Conservation (phyloP, 2,329 filamentous ascomycete species). For the Arthrobotrys sinensis region DNA sequence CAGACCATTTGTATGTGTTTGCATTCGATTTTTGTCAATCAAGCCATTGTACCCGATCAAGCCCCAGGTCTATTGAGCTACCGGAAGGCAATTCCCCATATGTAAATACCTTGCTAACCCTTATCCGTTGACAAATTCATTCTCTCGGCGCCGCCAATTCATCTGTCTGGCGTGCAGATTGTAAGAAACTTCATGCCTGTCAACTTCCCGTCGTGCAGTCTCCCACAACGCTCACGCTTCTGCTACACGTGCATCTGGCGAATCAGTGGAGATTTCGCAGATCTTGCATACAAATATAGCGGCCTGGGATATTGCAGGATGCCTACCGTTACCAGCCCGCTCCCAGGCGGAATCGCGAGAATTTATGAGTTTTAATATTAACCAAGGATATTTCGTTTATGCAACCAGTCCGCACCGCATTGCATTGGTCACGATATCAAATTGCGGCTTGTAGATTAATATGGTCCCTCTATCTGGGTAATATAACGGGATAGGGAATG, state of each 20-base stretch:
- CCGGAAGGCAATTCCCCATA: constrained; percentile 10
- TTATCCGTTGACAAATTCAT: too few relatives aligned
- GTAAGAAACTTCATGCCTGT: background rate
- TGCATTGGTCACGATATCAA: background rate
- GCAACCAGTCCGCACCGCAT: background rate
- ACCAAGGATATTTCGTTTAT: background rate
- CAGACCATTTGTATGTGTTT: too few relatives aligned
- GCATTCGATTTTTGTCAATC: too few relatives aligned
- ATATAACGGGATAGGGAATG: background rate
- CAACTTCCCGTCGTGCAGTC: background rate
- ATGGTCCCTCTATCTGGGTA: background rate
- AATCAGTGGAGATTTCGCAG: background rate
- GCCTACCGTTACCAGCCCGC: background rate
- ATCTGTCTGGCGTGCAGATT: background rate
- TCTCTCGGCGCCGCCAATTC: background rate
- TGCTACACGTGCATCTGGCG: background rate
- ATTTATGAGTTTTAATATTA: background rate
- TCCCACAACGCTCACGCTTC: background rate
- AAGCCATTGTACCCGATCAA: background rate
- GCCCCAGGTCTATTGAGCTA: background rate
- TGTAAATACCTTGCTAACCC: too few relatives aligned
- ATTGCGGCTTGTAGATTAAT: background rate
- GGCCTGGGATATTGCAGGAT: background rate
- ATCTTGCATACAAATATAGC: constrained; percentile 13
- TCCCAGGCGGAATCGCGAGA: background rate